Percentiles rank a stretch among this genome's conserved stretches.
Conservation (phyloP, 345 rosid species). For the Clarkia xantiana region DNA sequence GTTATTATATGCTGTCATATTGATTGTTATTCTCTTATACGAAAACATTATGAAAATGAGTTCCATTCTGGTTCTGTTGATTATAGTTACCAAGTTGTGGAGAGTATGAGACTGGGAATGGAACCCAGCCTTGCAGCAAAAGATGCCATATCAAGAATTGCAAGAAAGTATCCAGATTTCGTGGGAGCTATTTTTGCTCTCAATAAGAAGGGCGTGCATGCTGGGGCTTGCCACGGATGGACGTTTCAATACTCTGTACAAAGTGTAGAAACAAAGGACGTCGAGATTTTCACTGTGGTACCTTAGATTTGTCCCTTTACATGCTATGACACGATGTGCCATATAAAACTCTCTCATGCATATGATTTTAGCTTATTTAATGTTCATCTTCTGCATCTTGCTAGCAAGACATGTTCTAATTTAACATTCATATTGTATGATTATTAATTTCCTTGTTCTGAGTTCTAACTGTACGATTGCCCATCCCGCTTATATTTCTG, state of each 20-base stretch:
- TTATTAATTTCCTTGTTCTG: too few species aligned
- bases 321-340: too few species aligned
- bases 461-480: too few species aligned
- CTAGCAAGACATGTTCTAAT: too few species aligned
- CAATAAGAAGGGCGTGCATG: conserved; percentile 55
- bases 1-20: not conserved
- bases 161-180: conserved; percentile 56
- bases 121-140: conserved; percentile 63
- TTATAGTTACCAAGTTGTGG: conserved; percentile 84
- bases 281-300: conserved; percentile 54
- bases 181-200: conserved; percentile 87
- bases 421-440: too few species aligned
- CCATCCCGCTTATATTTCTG: too few species aligned
- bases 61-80: conserved; percentile 1
- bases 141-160: conserved; percentile 69
- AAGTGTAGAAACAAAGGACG: conserved; percentile 44
- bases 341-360: too few species aligned
- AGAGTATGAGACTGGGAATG: conserved; percentile 88
- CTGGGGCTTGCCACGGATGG: conserved; percentile 94
- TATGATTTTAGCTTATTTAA: too few species aligned
- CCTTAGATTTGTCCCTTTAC: conserved; percentile 18
- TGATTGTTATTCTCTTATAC: not conserved
- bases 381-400: too few species aligned
- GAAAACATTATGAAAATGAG: too few species aligned
- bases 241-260: conserved; percentile 76